Evolutionary conservation across 2,329 filamentous ascomycete species (phyloP), one percentile per base, ranked within the genome.

Genomic region (Fusarium sp.): DNA sequence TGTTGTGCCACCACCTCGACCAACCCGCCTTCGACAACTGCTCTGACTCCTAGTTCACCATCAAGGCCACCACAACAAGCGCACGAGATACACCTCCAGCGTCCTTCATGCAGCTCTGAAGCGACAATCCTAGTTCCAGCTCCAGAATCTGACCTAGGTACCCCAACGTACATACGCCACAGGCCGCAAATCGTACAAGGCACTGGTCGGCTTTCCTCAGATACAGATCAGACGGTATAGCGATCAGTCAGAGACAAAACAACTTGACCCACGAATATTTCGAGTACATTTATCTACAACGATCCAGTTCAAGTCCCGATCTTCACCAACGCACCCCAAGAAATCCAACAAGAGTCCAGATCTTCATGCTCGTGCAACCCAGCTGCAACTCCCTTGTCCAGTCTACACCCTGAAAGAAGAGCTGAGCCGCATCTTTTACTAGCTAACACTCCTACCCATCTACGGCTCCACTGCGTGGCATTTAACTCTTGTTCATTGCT

Each of bases 371-470:
- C 60, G 70, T 72, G 69, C 65, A 60, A 65, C 70, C 54, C 50
- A 54, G 45, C 47, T 55, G 59, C 68, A 65, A 49, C 51, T 67
- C 51, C 56, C 54, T 53, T 62, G 50, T 62, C 61, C 64, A 49
- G 61, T 59, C 54, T 47, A 39, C 61, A 47, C 49, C 53, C 52
- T 47, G 53, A 62, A 56, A 34, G 45, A 53, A 40, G 60, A 63
- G 62, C 68, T 70, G 71, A 73, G 71, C 71, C 71, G 65, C 68
- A 73, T 70, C 58, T 44, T 58, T 62, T 62, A 50, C 53, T 60
- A 59, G 53, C 47, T 57, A 65, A 50, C 55, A 52, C 53, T 45
- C 47, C 56, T 61, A 21, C 54, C 52, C 45, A 51, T 46, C 45
- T 47, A 28, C 39, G 63, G 46, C 55, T 68, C 49, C 51, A 46